These are phyloP conservation scores for Hortaea werneckii DNA, from an alignment of 2,329 filamentous ascomycete genomes.

Conservation along the genomic window DNA sequence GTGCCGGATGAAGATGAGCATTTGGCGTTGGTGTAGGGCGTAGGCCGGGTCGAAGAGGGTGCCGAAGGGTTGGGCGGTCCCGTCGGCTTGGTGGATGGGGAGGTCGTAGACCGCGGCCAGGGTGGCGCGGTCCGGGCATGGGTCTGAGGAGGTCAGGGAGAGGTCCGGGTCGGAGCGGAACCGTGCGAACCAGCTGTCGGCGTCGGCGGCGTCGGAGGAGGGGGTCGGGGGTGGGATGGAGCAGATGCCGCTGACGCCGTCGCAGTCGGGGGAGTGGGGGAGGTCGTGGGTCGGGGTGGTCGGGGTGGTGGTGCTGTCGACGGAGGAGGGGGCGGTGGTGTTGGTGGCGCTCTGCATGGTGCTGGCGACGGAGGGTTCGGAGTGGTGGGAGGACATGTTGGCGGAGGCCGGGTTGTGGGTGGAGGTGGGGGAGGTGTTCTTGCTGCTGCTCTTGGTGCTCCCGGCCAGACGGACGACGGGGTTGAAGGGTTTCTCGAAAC, in stretches of 20 bases:
- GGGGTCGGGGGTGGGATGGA: neutral
- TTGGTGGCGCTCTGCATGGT: slow-evolving; percentile 1
- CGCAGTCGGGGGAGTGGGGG: neutral
- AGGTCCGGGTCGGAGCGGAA: slow-evolving; percentile 23
- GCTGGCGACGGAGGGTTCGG: slow-evolving; percentile 10
- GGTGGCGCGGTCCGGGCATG: slow-evolving; percentile 23
- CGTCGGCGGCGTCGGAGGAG: slow-evolving; percentile 2
- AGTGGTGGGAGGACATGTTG: slow-evolving; percentile 5
- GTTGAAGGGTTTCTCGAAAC: slow-evolving; percentile 21
- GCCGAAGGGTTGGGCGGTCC: slow-evolving; percentile 51
- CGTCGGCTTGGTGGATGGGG: slow-evolving; percentile 50
- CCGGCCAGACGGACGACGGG: slow-evolving; percentile 4
- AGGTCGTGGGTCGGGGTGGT: slow-evolving; percentile 4
- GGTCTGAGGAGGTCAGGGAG: slow-evolving; percentile 18
- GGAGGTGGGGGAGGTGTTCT: neutral
- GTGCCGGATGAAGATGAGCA: slow-evolving; percentile 32
- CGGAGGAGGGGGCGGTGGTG: slow-evolving; percentile 1
- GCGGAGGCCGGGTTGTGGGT: neutral
- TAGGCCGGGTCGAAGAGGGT: slow-evolving; percentile 48
- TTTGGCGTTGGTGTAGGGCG: slow-evolving; percentile 26
- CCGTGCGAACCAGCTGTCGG: slow-evolving; percentile 26
- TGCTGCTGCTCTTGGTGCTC: slow-evolving; percentile 7
- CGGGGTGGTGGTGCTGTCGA: slow-evolving; percentile 1
- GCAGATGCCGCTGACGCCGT: neutral
- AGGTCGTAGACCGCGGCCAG: slow-evolving; percentile 24